A percentile compares a stretch with the other conserved stretches of the same genome.
Conservation (phyloP, 345 rosid species). For the Rhizophora apiculata region DNA sequence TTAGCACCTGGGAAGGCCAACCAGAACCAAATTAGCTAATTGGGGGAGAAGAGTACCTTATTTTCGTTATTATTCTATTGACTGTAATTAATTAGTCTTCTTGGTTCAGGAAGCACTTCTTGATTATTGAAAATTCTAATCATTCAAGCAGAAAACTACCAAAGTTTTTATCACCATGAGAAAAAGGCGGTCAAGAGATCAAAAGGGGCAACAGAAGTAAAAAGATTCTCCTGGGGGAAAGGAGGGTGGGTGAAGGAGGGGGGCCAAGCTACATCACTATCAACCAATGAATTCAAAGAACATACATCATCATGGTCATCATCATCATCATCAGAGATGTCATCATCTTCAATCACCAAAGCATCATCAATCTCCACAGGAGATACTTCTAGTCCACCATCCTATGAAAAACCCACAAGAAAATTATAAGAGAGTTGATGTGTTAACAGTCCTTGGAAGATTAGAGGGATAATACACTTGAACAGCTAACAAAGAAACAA, state of each 20-base stretch:
- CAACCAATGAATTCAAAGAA: slow-evolving; percentile 9
- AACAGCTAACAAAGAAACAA: neutral
- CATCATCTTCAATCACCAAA: slow-evolving; percentile 96
- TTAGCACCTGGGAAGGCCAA: slow-evolving; percentile 48
- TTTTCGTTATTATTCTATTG: too few species aligned
- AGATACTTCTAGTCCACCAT: slow-evolving; percentile 87
- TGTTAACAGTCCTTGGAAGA: neutral
- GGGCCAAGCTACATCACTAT: neutral
- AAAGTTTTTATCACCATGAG: too few species aligned
- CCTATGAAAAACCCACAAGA: slow-evolving; percentile 40
- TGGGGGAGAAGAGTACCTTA: neutral
- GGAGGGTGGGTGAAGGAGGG: neutral
- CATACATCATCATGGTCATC: slow-evolving; percentile 94
- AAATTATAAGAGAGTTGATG: neutral
- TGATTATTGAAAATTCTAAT: too few species aligned
- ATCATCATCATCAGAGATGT: slow-evolving; percentile 89
- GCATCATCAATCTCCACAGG: slow-evolving; percentile 96
- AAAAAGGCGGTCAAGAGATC: too few species aligned
- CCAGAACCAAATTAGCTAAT: slow-evolving; percentile 10
- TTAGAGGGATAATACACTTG: neutral
- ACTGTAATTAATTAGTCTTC: too few species aligned
- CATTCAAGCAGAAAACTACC: too few species aligned
- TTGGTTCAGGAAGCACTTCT: too few species aligned
- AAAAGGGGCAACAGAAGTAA: neutral
- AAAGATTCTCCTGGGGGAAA: neutral